These are phyloP conservation scores for Striga asiatica DNA, from an alignment of 257 asterid genomes.

Conservation along the genomic window DNA sequence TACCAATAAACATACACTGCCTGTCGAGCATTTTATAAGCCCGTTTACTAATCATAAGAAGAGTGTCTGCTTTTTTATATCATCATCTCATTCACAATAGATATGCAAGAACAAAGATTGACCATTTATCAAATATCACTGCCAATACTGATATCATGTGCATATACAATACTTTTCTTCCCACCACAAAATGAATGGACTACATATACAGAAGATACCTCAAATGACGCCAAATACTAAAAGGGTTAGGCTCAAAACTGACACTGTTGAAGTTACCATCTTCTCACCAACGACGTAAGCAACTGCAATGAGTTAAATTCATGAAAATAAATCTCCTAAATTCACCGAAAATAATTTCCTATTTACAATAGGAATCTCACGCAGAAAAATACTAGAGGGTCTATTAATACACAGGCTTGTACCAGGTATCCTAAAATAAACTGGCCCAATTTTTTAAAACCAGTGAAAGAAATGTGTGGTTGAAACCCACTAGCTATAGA, in stretches of 20 bases:
- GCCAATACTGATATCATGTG: slow-evolving; percentile 5
- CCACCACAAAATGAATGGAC: slow-evolving; percentile 5
- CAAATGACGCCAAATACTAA: slow-evolving; percentile 5
- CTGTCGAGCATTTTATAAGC: neutral
- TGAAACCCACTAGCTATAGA: no score
- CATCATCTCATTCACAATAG: neutral
- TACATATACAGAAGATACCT: neutral
- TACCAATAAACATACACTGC: no score
- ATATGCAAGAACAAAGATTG: neutral
- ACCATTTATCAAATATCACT: slow-evolving; percentile 3
- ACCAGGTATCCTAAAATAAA: no score
- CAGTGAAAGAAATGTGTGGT: no score
- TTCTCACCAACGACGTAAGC: slow-evolving; percentile 76
- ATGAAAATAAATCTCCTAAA: no score
- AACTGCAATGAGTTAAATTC: slow-evolving; percentile 23
- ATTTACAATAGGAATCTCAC: no score
- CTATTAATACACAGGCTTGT: no score
- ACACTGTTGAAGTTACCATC: slow-evolving; percentile 45
- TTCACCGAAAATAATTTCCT: no score
- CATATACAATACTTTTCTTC: slow-evolving; percentile 13
- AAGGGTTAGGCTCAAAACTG: slow-evolving; percentile 2
- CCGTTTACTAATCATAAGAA: neutral
- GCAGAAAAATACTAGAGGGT: no score
- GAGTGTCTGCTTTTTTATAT: neutral
- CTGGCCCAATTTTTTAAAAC: no score